Evolutionary conservation across 2,329 filamentous ascomycete species (phyloP).

Genomic region (Microsporum ferrugineum): DNA sequence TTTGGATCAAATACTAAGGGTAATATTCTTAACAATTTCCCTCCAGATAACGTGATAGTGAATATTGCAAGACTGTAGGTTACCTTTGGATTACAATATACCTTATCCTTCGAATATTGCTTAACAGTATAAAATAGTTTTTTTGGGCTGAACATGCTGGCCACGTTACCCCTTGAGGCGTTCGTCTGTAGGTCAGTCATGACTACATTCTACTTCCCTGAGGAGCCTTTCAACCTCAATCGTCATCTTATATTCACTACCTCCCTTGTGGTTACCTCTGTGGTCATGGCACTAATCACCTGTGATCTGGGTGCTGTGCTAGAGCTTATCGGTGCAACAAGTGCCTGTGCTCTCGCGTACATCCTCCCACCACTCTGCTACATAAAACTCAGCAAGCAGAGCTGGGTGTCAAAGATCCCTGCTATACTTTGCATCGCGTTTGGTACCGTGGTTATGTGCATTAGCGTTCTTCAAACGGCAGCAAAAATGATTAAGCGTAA

Average conservation of each 20-base stretch:
- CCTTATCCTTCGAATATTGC: not conserved
- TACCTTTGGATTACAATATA: not conserved
- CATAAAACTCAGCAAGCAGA: conserved; percentile 73
- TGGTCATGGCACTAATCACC: conserved; percentile 67
- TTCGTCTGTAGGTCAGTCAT: conserved; percentile 97
- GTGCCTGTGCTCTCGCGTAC: conserved; percentile 85
- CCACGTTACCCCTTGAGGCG: conserved; percentile 86
- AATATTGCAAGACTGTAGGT: conserved; percentile 73
- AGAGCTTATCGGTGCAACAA: conserved; percentile 90
- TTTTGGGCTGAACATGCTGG: conserved; percentile 98
- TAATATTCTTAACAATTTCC: conserved; percentile 97
- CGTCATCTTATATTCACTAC: conserved; percentile 82
- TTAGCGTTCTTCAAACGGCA: conserved; percentile 63
- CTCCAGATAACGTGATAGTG: conserved; percentile 78
- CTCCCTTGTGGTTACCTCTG: conserved; percentile 64
- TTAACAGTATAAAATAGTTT: conserved; percentile 39
- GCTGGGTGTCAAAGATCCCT: conserved; percentile 62
- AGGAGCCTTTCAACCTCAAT: conserved; percentile 66
- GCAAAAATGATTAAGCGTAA: conserved; percentile 49
- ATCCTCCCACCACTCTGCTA: conserved; percentile 92
- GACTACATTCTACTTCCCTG: conserved; percentile 67
- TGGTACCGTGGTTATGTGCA: conserved; percentile 67
- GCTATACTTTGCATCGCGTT: conserved; percentile 63
- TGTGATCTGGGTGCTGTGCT: conserved; percentile 93
- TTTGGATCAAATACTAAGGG: conserved; percentile 87